Conservation (phyloP, 345 rosid genomes). For the Lumnitzera littorea region DNA sequence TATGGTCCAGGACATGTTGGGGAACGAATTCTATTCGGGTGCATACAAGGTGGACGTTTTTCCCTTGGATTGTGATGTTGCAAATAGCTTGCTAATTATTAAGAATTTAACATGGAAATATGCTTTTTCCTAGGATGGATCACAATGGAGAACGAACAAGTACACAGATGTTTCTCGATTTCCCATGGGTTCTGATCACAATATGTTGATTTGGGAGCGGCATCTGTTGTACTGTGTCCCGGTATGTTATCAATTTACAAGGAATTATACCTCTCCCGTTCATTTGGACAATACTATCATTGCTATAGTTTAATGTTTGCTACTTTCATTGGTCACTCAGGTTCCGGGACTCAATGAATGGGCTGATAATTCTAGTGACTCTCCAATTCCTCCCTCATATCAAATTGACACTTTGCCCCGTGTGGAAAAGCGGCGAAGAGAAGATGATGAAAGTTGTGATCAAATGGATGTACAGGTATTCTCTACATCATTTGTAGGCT, state of each 20-base stretch:
- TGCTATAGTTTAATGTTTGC: conserved; percentile 1
- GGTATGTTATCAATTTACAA: conserved; percentile 25
- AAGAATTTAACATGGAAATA: not conserved
- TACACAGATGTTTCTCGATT: conserved; percentile 52
- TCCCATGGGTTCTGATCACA: conserved; percentile 44
- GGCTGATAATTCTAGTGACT: conserved; percentile 49
- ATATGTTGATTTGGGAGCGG: conserved; percentile 83
- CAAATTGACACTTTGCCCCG: conserved; percentile 29
- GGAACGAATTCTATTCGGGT: conserved; percentile 92
- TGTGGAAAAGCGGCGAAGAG: conserved; percentile 69
- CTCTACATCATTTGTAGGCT: conserved; percentile 1
- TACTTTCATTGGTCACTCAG: conserved; percentile 16
- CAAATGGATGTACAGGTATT: conserved; percentile 33
- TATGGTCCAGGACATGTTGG: conserved; percentile 97
- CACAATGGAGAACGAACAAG: conserved; percentile 86
- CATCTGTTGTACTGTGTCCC: conserved; percentile 72
- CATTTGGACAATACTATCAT: not conserved
- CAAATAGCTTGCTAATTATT: not conserved
- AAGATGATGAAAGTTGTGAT: conserved; percentile 45
- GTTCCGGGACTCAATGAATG: conserved; percentile 79
- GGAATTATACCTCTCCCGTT: not conserved
- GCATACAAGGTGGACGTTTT: conserved; percentile 53
- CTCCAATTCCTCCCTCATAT: conserved; percentile 13
- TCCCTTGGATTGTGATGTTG: not conserved
- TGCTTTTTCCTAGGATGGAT: conserved; percentile 35